Evolutionary conservation across 2,329 filamentous ascomycete genomes (phyloP).

Genomic region (Aspergillus vadensis): DNA sequence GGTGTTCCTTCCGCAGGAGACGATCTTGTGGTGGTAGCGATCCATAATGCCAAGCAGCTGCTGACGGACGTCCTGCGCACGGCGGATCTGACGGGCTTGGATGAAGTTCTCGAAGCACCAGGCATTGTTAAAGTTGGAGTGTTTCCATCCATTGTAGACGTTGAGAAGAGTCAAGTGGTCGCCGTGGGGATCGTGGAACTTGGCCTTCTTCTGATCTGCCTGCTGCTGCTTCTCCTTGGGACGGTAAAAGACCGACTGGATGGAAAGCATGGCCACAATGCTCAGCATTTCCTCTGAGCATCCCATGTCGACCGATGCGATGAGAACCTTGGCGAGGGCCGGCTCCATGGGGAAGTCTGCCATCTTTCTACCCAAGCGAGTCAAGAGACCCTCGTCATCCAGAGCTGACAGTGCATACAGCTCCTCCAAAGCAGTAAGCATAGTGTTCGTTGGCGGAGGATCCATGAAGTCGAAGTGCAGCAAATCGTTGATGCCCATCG

Average conservation of each 20-base stretch:
- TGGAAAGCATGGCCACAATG: constrained; percentile 92
- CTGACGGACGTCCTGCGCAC: constrained; percentile 87
- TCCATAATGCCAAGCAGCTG: constrained; percentile 94
- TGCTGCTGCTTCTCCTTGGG: constrained; percentile 97
- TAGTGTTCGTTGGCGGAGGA: constrained; percentile 93
- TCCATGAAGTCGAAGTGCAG: constrained; percentile 99
- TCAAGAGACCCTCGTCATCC: constrained; percentile 92
- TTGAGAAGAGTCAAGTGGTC: constrained; percentile 95
- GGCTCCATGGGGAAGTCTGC: constrained; percentile 99
- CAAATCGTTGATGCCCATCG: constrained; percentile 98
- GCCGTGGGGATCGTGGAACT: constrained; percentile 93
- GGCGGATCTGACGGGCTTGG: constrained; percentile 82
- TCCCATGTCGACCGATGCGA: constrained; percentile 79
- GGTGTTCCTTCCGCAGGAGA: constrained; percentile 85
- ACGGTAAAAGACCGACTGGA: constrained; percentile 85
- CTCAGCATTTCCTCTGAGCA: constrained; percentile 94
- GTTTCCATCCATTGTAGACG: constrained; percentile 97
- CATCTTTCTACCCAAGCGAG: constrained; percentile 91
- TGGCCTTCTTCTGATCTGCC: constrained; percentile 95
- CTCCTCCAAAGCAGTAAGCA: constrained; percentile 94
- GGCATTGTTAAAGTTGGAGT: constrained; percentile 74
- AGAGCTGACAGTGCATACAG: constrained; percentile 88
- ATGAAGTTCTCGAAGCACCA: constrained; percentile 99
- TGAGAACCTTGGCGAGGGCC: constrained; percentile 83
- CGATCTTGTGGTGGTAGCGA: constrained; percentile 77